A percentile compares a stretch with the other conserved stretches of the same genome.
phyloP scores from a whole-genome alignment of 2,329 filamentous ascomycete genomes.

The Hymenotorrendiella dingleyae region DNA sequence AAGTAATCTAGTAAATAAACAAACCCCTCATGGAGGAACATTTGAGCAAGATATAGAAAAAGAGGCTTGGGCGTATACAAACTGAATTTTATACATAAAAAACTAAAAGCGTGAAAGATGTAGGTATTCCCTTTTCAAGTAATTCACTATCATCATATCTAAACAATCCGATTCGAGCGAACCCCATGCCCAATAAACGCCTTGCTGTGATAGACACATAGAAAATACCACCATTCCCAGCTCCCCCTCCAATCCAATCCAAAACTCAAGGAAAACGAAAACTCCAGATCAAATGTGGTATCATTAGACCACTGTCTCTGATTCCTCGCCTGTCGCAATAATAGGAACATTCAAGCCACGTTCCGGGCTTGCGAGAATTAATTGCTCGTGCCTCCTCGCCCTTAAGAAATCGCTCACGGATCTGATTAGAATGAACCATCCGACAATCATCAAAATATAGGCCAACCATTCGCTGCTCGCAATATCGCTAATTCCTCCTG shows the following conservation, averaged over 20 bases:
- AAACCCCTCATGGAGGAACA: too few species aligned
- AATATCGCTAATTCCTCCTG: conserved; percentile 49
- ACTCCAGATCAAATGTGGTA: conserved; percentile 47
- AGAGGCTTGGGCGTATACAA: too few species aligned
- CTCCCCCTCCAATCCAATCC: background rate
- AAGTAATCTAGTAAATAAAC: too few species aligned
- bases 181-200: background rate
- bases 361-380: conserved; percentile 89
- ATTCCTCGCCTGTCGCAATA: conserved; percentile 76
- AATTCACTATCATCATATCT: too few species aligned
- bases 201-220: background rate
- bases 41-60: too few species aligned
- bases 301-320: conserved; percentile 66
- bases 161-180: too few species aligned
- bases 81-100: too few species aligned
- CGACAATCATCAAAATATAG: conserved; percentile 91
- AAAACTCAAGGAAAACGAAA: background rate
- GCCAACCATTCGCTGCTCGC: conserved; percentile 80
- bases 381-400: conserved; percentile 82
- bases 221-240: background rate
- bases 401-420: conserved; percentile 87
- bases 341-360: conserved; percentile 78
- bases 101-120: too few species aligned
- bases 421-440: conserved; percentile 95
- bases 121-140: too few species aligned